Evolutionary conservation across 495 filamentous ascomycete genomes (phyloP), one percentile per base, ranked within the genome.

Genomic region (Ascobolus immersus): DNA sequence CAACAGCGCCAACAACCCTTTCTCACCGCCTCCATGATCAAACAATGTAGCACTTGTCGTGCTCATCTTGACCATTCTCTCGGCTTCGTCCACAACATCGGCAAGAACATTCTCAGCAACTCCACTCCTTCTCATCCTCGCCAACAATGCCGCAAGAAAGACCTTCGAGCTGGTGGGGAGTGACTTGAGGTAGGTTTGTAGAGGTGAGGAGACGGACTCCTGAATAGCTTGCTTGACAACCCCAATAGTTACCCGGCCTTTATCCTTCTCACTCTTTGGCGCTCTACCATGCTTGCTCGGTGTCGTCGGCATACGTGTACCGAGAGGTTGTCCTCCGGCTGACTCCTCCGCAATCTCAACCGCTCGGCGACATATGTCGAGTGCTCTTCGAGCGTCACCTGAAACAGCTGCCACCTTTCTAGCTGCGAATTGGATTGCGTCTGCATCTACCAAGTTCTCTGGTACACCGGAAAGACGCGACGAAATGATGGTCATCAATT

Each of bases 401-500:
- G 72, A 81, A 19, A 99, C 89, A 9, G 86, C 84, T 0, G 89
- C 89, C 2, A 99, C 89, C 54, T 99, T 99, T 14, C 89, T 64
- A 33, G 75, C 78, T 4, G 89, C 89, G 47, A 99, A 99, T 54
- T 94, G 86, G 24, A 99, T 61, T 11, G 89, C 89, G 51, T 99
- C 89, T 8, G 77, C 53, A 23, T 93, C 79, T 13, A 94, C 84
- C 28, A 94, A 77, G 47, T 80, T 65, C 13, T 80, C 82, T 0
- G 75, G 77, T 7, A 94, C 78, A 18, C 73, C 76, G 40, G 72
- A 68, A 4, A 99, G 65, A 9, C 89, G 71, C 4, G 77, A 86
- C 44, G 77, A 70, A 37, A 99, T 89, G 42, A 99, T 94, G 39
- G 75, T 73, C 75, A 93, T 92, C n/a, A 99, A 62, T 51, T 94